Base-by-base conservation (phyloP, 2,329 filamentous ascomycete species). In the Pestalotiopsis sp. region DNA sequence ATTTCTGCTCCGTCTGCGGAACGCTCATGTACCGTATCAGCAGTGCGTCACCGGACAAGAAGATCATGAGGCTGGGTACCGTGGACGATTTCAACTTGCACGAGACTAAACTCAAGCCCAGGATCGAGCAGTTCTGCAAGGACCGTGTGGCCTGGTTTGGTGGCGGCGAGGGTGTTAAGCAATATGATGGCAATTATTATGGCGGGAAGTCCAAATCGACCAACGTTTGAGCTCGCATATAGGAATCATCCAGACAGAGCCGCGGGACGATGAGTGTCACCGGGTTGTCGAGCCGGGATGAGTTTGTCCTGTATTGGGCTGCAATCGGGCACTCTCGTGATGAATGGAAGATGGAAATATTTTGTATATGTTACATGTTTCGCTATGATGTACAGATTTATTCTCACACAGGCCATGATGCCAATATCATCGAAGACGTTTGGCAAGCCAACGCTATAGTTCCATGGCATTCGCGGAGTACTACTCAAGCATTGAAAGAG, bases 11-110 rank as follows among this genome's bases (percentile, higher is more conserved):
- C 0, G 85, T 80, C 0, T 92, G 89, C 73, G 89, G 90, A 0
- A 85, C 85, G 0, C 81, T 91, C 5, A 86, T 91, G 87, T 91
- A 90, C 72, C 83, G 89, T 0, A 76, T 83, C 9, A 78, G 84
- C 4, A 73, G 77, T 1, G 78, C 74, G 0, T 85, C 81, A 65
- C 86, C 86, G 0, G 86, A 81, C 0, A 68, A 70, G 59, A 85
- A 77, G 49, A 84, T 91, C 61, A 65, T 87, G 69, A 79, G 89
- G 0, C 83, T 89, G 63, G 90, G 90, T 0, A 90, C 87, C 0
- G 83, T 92, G 2, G 89, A 92, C 75, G 89, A 91, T 78, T 89
- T 89, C 66, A 76, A 74, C 64, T 73, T 91, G 65, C 83, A 85
- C 41, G 87, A 91, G 78, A 87, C 84, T 0, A 86, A 83, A 73